phyloP scores from a whole-genome alignment of 805 yeast species.

The Zygoascus biomembranicola region DNA sequence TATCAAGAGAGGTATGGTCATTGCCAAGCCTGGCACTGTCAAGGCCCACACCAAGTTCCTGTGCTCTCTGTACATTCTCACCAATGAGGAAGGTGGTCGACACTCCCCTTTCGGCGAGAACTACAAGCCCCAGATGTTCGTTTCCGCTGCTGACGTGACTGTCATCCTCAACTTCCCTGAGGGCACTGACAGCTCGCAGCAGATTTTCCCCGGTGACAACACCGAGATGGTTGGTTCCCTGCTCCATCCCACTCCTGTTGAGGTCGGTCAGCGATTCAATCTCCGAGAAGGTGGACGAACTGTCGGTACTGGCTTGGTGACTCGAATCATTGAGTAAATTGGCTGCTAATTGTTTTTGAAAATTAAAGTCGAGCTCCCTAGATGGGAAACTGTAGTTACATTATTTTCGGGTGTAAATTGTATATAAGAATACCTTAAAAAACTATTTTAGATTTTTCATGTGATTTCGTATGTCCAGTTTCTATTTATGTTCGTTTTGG shows the following conservation, averaged over 20 bases:
- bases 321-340: constrained; percentile 69
- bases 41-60: constrained; percentile 90
- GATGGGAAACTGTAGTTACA: no score
- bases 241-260: constrained; percentile 86
- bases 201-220: constrained; percentile 97
- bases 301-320: constrained; percentile 96
- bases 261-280: constrained; percentile 97
- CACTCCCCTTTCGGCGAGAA: constrained; percentile 94
- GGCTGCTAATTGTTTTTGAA: no score
- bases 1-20: constrained; percentile 93
- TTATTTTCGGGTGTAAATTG: background rate
- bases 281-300: constrained; percentile 99
- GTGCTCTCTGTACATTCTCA: constrained; percentile 84
- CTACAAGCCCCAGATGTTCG: constrained; percentile 96
- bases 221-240: constrained; percentile 90
- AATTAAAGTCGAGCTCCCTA: no score
- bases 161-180: constrained; percentile 85
- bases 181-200: constrained; percentile 73
- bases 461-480: no score
- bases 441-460: background rate
- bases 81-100: constrained; percentile 99
- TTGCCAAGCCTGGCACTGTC: constrained; percentile 86
- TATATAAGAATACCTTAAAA: background rate
- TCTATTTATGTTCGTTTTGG: no score
- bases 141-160: constrained; percentile 94